phyloP scores from a whole-genome alignment of 345 rosid genomes.

The Gossypium longicalyx region DNA sequence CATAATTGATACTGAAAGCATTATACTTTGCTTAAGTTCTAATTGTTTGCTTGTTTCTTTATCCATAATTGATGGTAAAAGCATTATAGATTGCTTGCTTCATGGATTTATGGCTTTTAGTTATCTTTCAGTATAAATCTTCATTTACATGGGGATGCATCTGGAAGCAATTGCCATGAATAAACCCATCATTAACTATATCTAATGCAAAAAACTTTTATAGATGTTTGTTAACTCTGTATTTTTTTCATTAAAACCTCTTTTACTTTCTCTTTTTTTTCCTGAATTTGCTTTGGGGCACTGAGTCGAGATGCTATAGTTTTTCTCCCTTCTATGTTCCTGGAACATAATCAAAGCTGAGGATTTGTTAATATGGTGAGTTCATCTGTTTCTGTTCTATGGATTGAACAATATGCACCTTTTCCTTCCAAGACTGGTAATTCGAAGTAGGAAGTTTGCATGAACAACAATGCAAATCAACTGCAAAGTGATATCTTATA shows the following conservation, averaged over 20 bases:
- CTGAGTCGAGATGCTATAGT: not conserved
- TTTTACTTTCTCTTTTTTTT: not conserved
- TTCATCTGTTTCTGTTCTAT: not conserved
- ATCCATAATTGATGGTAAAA: too few relatives aligned
- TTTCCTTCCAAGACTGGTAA: not conserved
- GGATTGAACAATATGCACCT: not conserved
- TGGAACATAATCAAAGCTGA: not conserved
- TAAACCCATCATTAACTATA: not conserved
- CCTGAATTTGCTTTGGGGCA: not conserved
- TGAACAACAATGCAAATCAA: not conserved
- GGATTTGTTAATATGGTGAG: not conserved
- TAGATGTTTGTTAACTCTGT: not conserved
- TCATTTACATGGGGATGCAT: not conserved
- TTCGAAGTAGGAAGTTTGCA: not conserved
- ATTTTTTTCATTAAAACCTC: not conserved
- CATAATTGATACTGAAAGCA: too few relatives aligned
- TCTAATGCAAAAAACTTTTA: not conserved
- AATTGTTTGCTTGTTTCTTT: too few relatives aligned
- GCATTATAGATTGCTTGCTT: not conserved
- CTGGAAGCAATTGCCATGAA: not conserved
- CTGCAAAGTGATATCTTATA: not conserved
- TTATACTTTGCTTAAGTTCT: too few relatives aligned
- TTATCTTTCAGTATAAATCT: not conserved
- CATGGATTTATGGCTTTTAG: not conserved
- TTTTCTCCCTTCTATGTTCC: not conserved